Conservation (phyloP, 2,329 filamentous ascomycete genomes). For the Exophiala alcalophila region DNA sequence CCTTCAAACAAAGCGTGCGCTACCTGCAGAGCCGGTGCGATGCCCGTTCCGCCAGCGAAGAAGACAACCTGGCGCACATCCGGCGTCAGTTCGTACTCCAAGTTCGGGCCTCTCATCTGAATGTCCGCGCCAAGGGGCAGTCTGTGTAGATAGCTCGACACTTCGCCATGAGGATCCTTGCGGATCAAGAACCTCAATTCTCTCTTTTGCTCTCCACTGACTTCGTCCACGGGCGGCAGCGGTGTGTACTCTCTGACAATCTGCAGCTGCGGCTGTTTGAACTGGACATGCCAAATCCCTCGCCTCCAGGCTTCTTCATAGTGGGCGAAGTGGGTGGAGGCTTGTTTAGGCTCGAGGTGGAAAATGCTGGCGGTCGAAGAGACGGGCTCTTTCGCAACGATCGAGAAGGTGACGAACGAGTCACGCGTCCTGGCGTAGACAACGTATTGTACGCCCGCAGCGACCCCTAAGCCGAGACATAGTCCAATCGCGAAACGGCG, state of each 20-base stretch:
- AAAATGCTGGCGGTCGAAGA: slow-evolving; percentile 49
- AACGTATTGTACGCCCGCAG: slow-evolving; percentile 7
- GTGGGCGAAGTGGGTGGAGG: slow-evolving; percentile 34
- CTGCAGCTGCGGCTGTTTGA: slow-evolving; percentile 91
- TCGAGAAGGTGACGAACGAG: slow-evolving; percentile 41
- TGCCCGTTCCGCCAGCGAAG: slow-evolving; percentile 86
- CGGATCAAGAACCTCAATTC: slow-evolving; percentile 72
- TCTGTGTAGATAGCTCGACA: slow-evolving; percentile 74
- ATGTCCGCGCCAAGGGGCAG: slow-evolving; percentile 62
- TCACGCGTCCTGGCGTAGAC: slow-evolving; percentile 2
- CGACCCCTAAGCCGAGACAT: slow-evolving; percentile 4
- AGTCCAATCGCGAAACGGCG: slow-evolving; percentile 9
- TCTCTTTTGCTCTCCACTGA: slow-evolving; percentile 35
- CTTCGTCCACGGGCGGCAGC: slow-evolving; percentile 57
- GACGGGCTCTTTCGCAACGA: slow-evolving; percentile 44
- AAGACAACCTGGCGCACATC: slow-evolving; percentile 66
- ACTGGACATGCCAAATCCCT: slow-evolving; percentile 82
- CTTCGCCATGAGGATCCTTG: slow-evolving; percentile 74
- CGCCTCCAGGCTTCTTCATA: slow-evolving; percentile 54
- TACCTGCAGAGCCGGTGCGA: slow-evolving; percentile 83
- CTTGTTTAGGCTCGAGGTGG: slow-evolving; percentile 36
- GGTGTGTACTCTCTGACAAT: slow-evolving; percentile 91
- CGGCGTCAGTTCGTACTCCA: slow-evolving; percentile 62
- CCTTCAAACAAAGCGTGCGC: slow-evolving; percentile 56
- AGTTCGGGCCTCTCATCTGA: slow-evolving; percentile 74